Conservation (phyloP, 2,329 filamentous ascomycete genomes). For the Berkeleyomyces rouxiae region DNA sequence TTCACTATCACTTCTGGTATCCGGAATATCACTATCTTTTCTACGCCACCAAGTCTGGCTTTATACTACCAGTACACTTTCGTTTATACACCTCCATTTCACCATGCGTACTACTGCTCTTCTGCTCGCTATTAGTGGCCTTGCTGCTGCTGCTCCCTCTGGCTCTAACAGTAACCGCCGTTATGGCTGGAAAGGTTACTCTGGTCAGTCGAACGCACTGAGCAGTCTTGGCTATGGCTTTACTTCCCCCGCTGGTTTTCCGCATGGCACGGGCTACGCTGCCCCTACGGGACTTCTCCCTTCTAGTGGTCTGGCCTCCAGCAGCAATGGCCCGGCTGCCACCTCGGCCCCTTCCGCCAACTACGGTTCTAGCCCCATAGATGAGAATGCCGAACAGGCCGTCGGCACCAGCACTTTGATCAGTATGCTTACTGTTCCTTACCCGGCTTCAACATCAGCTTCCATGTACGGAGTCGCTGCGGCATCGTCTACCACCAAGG, state of each 20-base stretch:
- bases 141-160: conserved; percentile 1
- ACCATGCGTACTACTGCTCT: conserved; percentile 6
- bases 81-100: neutral
- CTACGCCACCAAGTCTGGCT: neutral
- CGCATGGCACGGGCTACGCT: neutral
- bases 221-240: neutral
- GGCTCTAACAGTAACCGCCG: neutral
- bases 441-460: neutral
- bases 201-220: neutral
- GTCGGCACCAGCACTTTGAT: neutral
- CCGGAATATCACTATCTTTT: neutral
- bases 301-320: neutral
- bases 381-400: neutral
- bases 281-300: neutral
- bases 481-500: neutral
- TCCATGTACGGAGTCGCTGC: neutral
- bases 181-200: neutral
- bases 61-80: neutral
- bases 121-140: neutral
- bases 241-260: neutral
- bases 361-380: neutral
- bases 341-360: neutral
- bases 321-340: neutral
- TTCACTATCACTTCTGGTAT: neutral
- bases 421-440: neutral